These are phyloP conservation scores for Dryadomyces quercus-mongolicae DNA, from an alignment of 2,329 filamentous ascomycete genomes.

Conservation along the genomic window DNA sequence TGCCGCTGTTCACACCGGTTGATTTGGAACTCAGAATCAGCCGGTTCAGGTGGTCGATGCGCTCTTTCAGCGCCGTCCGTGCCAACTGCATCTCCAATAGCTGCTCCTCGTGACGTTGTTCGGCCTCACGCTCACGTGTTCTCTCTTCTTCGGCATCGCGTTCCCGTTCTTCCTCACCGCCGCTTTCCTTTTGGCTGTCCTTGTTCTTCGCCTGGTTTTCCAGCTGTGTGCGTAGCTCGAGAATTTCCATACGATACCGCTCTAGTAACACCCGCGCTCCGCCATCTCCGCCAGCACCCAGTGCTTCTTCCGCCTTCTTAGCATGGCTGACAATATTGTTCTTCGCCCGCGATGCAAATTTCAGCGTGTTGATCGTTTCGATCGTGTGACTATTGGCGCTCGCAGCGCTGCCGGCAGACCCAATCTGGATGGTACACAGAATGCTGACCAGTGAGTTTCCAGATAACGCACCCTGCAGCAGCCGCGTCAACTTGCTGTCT, in stretches of 20 bases:
- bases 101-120: slow-evolving; percentile 86
- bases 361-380: slow-evolving; percentile 91
- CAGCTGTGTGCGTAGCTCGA: slow-evolving; percentile 66
- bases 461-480: slow-evolving; percentile 84
- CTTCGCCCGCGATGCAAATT: slow-evolving; percentile 92
- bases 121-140: slow-evolving; percentile 64
- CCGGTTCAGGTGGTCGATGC: slow-evolving; percentile 92
- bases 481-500: slow-evolving; percentile 90
- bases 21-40: slow-evolving; percentile 94
- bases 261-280: slow-evolving; percentile 80
- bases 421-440: slow-evolving; percentile 88
- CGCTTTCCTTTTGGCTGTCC: slow-evolving; percentile 15
- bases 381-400: slow-evolving; percentile 62
- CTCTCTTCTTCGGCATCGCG: slow-evolving; percentile 61
- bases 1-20: slow-evolving; percentile 75
- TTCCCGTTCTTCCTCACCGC: slow-evolving; percentile 44
- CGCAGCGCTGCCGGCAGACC: slow-evolving; percentile 60
- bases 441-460: slow-evolving; percentile 94
- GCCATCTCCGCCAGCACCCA: slow-evolving; percentile 69
- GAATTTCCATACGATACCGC: slow-evolving; percentile 86
- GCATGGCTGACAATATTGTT: slow-evolving; percentile 97
- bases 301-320: slow-evolving; percentile 83
- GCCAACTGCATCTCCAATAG: slow-evolving; percentile 98
- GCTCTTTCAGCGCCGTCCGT: slow-evolving; percentile 87
- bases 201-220: slow-evolving; percentile 68